Evolutionary conservation across 2,329 filamentous ascomycete genomes (phyloP).

Genomic region (Rutstroemia sp.): DNA sequence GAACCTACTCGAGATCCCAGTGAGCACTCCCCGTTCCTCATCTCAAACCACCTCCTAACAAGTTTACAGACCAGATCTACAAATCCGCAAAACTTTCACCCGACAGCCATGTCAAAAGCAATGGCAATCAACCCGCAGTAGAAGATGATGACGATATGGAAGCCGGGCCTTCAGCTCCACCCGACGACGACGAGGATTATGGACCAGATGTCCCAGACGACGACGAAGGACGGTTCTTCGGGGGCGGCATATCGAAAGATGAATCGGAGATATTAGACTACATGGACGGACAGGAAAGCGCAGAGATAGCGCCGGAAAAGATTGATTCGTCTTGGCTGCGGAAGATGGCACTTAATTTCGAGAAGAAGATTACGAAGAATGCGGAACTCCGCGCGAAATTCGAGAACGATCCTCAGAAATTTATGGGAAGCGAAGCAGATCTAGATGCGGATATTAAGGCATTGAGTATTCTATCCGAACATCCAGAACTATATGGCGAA

Average conservation of each 20-base stretch:
- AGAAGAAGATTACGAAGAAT: slow-evolving; percentile 87
- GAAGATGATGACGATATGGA: slow-evolving; percentile 36
- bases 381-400: slow-evolving; percentile 81
- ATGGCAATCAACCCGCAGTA: slow-evolving; percentile 24
- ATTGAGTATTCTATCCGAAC: slow-evolving; percentile 79
- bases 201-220: slow-evolving; percentile 56
- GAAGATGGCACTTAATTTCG: slow-evolving; percentile 73
- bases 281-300: slow-evolving; percentile 60
- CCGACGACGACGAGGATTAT: slow-evolving; percentile 47
- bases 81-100: slow-evolving; percentile 50
- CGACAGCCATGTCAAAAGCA: slow-evolving; percentile 35
- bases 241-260: slow-evolving; percentile 75
- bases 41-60: slow-evolving; percentile 1
- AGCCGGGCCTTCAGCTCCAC: slow-evolving; percentile 45
- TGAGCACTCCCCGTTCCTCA: slow-evolving; percentile 32
- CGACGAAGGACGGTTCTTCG: slow-evolving; percentile 93
- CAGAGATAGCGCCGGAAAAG: slow-evolving; percentile 52
- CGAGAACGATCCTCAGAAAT: slow-evolving; percentile 71
- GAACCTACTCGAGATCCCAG: slow-evolving; percentile 56
- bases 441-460: slow-evolving; percentile 82
- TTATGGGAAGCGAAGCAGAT: slow-evolving; percentile 81
- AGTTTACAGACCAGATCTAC: slow-evolving; percentile 49
- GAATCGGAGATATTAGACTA: slow-evolving; percentile 83
- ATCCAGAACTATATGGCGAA: slow-evolving; percentile 74
- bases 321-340: slow-evolving; percentile 81